Evolutionary conservation across 2,329 filamentous ascomycete genomes (phyloP).

Genomic region (Chaetomium sp.): DNA sequence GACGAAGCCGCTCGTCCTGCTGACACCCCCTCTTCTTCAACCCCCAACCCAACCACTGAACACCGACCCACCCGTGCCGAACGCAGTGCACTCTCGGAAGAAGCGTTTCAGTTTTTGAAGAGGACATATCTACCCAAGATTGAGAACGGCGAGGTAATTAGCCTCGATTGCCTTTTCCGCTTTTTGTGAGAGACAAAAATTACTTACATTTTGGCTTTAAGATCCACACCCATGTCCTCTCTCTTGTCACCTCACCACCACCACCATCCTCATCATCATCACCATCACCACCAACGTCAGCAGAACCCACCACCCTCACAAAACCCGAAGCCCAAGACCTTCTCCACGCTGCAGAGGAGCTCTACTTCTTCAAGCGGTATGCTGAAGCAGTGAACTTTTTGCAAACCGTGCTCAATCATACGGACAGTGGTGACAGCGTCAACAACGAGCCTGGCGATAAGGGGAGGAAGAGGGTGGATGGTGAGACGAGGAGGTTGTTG

Average conservation of each 20-base stretch:
- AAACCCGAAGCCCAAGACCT: constrained; percentile 46
- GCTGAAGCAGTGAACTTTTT: constrained; percentile 40
- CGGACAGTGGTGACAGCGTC: background rate
- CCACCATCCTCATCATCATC: constrained; percentile 5
- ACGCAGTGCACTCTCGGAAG: constrained; percentile 40
- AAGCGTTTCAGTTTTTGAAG: constrained; percentile 42
- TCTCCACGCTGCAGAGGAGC: constrained; percentile 50
- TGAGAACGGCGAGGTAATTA: constrained; percentile 48
- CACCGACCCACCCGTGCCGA: constrained; percentile 18
- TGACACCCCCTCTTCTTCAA: constrained; percentile 4
- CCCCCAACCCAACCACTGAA: background rate
- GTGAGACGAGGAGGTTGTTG: background rate
- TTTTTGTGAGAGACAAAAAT: background rate
- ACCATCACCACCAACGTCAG: background rate
- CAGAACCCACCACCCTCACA: constrained; percentile 15
- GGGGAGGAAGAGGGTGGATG: constrained; percentile 27
- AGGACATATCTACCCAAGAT: constrained; percentile 41
- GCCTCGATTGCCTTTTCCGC: background rate
- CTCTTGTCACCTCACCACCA: constrained; percentile 33
- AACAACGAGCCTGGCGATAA: constrained; percentile 4
- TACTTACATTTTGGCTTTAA: background rate
- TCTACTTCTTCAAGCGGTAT: constrained; percentile 48
- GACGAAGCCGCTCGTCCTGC: constrained; percentile 17
- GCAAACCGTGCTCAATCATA: constrained; percentile 27
- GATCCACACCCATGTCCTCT: constrained; percentile 25